A percentile compares a stretch with the other conserved stretches of the same genome.
phyloP scores from a whole-genome alignment of 345 rosid genomes.

The Arabidopsis suecica region DNA sequence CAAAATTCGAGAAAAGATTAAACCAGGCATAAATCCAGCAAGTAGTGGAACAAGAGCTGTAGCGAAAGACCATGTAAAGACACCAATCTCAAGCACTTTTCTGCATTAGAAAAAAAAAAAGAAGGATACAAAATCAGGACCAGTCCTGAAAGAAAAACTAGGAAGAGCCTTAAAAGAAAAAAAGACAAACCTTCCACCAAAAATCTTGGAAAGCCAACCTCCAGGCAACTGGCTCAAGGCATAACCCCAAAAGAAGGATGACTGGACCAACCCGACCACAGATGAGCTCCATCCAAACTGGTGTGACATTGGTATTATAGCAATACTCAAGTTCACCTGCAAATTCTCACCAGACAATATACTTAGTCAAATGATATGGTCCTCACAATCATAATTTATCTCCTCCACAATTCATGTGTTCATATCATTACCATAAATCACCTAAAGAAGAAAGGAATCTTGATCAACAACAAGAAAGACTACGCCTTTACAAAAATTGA shows the following conservation, averaged over 20 bases:
- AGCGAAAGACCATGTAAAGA: conserved; percentile 84
- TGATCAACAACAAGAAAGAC: not conserved
- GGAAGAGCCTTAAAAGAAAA: conserved; percentile 1
- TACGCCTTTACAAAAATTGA: not conserved
- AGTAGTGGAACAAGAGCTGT: conserved; percentile 81
- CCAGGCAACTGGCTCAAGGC: conserved; percentile 96
- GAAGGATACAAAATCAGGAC: not conserved
- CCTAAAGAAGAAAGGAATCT: not conserved
- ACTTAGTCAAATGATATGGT: not conserved
- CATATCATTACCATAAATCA: not conserved
- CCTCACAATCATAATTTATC: conserved; percentile 14
- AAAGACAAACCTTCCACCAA: conserved; percentile 86
- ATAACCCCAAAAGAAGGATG: conserved; percentile 97
- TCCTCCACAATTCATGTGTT: not conserved
- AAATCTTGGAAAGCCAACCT: conserved; percentile 90
- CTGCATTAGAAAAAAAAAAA: conserved; percentile 50
- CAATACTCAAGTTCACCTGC: conserved; percentile 94
- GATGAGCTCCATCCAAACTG: conserved; percentile 93
- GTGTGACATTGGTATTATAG: conserved; percentile 96
- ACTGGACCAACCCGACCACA: conserved; percentile 86
- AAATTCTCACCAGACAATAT: conserved; percentile 17
- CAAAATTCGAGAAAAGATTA: conserved; percentile 77
- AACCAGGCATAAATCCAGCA: conserved; percentile 94
- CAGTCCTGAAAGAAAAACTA: not conserved
- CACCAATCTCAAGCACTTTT: conserved; percentile 84